Evolutionary conservation across 148 eudicot genomes (phyloP), one percentile per base, ranked within the genome.

Genomic region (Diospyros kaki): DNA sequence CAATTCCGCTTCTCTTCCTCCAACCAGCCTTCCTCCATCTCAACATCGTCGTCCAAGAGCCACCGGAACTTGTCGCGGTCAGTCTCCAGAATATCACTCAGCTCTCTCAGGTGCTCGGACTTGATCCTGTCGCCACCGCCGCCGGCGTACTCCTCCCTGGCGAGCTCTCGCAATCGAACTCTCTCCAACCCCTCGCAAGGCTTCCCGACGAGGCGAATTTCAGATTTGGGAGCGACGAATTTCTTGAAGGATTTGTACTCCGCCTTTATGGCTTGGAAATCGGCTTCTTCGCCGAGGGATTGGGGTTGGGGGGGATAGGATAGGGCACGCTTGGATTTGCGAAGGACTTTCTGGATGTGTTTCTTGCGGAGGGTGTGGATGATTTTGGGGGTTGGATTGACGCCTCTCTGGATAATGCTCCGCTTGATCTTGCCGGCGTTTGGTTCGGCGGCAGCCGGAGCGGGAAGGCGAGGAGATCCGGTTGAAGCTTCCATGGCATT

Each of bases 361-460:
- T 95, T 95, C 70, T 88, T 95, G 74, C 89, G 90, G 73, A 95
- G 88, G 4, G 81, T 86, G 84, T 92, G 97, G 82, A 90, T 81
- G 78, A 90, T 86, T 92, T 86, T 95, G 59, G 97, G 98, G 59
- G 91, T 90, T 59, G 97, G 97, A 41, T 70, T 10, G 43, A 90
- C 83, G 76, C 93, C 93, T 7, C 84, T 80, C n/a, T 77, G 73
- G 44, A 92, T 82, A 54, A 94, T 93, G 5, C 80, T 85, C 73
- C 71, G 84, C 74, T 86, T 90, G 80, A 92, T 84, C 68, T 77
- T 82, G 43, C 86, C 89, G 40, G 81, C 71, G 66, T 83, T 68
- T 43, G 84, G 83, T 73, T 81, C 80, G 51, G 73, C 53, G 39
- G 75, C 78, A 2, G 81, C 28, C 28, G 28, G 81, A 51, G 60